Conservation (phyloP, 495 filamentous ascomycete species). For the Neurospora sp. region DNA sequence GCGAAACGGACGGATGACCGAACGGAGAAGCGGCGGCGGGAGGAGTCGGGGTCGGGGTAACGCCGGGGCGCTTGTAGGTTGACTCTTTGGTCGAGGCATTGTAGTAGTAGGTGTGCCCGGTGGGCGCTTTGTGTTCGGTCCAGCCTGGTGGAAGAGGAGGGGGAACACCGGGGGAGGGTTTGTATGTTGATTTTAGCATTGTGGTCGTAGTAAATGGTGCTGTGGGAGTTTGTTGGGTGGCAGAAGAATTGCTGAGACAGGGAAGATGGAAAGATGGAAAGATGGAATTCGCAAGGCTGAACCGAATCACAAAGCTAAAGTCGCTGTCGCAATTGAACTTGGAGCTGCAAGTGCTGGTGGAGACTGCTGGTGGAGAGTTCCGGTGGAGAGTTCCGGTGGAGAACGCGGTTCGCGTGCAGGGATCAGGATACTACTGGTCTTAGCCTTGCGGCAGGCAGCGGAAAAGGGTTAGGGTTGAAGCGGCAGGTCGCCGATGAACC, state of each 20-base stretch:
- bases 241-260: neutral
- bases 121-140: conserved; percentile 88
- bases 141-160: conserved; percentile 68
- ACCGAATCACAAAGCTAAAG: neutral
- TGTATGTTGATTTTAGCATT: conserved; percentile 59
- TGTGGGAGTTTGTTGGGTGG: neutral
- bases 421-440: neutral
- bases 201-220: neutral
- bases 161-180: conserved; percentile 29
- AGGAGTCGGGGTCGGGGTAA: conserved; percentile 19
- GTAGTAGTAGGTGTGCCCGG: conserved; percentile 84
- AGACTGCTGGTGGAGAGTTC: neutral
- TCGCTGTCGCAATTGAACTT: neutral
- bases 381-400: neutral
- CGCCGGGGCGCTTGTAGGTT: conserved; percentile 65
- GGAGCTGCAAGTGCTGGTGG: neutral
- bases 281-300: neutral
- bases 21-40: conserved; percentile 1
- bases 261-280: neutral
- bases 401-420: neutral
- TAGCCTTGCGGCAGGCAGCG: neutral
- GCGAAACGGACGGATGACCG: neutral
- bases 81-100: conserved; percentile 78
- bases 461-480: neutral
- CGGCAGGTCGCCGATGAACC: neutral